Evolutionary conservation across 108 stramenopile genomes (phyloP), one percentile per base, ranked within the genome.

Genomic region (Nitzschia palea): DNA sequence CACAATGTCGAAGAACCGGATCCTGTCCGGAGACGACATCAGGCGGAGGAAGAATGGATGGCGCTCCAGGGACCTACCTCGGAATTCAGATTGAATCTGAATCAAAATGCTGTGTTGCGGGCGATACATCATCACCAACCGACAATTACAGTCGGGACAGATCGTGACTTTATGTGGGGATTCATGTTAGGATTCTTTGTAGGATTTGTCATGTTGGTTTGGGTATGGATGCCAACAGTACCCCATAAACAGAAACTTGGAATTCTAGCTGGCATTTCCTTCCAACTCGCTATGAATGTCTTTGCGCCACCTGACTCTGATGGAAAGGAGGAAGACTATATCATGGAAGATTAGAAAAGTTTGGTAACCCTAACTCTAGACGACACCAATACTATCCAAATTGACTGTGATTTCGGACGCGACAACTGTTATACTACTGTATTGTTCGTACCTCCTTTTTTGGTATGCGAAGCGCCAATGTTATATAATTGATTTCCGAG

Each of bases 171-270:
- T 64, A 52, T 91, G 22, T 96, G 92, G 85, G 96, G 96, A n/a
- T 96, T 97, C 62, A 56, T 82, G 33, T 57, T 95, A 56, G 96
- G 96, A 37, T 94, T 89, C 67, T 93, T 96, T 77, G 84, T 96
- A 0, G 96, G 96, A 23, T 89, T 90, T 43, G 75, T 96, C 29
- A 93, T 96, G 88, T 69, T 97, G 30, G 74, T 96, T 44, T 97
- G 94, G 94, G 86, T 95, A 27, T 97, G 95, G 95, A 94, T 94
- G 84, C 89, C 88, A 5, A 82, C 89, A 12, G 90, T 96, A 8
- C 84, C 94, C 5, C 94, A 94, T 60, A 85, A 81, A 65, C 96
- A 96, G 76, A 97, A 96, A 68, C 54, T 95, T 18, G 96, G 96
- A 18, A 96, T 97, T 53, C 61, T 97, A 51, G 78, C 85, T 14